Evolutionary conservation across 2,329 filamentous ascomycete species (phyloP).

Genomic region (Coniochaeta prunicola): DNA sequence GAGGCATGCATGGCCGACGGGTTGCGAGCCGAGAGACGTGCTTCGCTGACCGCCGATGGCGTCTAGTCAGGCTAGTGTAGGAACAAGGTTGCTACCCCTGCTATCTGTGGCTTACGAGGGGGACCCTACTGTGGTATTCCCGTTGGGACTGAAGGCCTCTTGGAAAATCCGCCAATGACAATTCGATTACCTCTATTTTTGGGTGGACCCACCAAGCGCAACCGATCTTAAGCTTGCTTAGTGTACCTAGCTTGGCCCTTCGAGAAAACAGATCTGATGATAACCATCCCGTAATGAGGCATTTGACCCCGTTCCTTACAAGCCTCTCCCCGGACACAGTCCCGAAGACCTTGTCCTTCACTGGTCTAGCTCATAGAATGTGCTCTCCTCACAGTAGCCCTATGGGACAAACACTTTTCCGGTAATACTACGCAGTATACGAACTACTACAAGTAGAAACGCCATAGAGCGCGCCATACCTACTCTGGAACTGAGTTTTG

Average conservation of each 20-base stretch:
- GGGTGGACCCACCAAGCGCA: neutral
- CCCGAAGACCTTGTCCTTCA: neutral
- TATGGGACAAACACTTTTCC: too few relatives aligned
- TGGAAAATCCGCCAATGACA: neutral
- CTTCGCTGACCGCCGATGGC: neutral
- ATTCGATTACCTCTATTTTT: neutral
- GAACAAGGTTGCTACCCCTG: neutral
- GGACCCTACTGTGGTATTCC: neutral
- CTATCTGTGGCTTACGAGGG: neutral
- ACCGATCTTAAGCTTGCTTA: neutral
- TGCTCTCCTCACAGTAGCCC: too few relatives aligned
- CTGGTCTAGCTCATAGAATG: too few relatives aligned
- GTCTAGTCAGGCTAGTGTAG: too few relatives aligned
- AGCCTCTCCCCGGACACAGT: neutral
- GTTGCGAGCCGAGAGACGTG: neutral
- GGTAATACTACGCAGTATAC: too few relatives aligned
- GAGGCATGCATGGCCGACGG: neutral
- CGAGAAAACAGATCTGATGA: neutral
- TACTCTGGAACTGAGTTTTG: too few relatives aligned
- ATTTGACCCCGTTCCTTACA: neutral
- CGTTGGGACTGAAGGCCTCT: neutral
- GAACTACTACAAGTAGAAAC: too few relatives aligned
- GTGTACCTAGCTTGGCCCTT: neutral
- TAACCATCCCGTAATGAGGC: neutral
- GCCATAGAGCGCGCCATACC: too few relatives aligned